phyloP scores from a whole-genome alignment of 2,329 filamentous ascomycete species.

The Chrysoporthe cubensis region DNA sequence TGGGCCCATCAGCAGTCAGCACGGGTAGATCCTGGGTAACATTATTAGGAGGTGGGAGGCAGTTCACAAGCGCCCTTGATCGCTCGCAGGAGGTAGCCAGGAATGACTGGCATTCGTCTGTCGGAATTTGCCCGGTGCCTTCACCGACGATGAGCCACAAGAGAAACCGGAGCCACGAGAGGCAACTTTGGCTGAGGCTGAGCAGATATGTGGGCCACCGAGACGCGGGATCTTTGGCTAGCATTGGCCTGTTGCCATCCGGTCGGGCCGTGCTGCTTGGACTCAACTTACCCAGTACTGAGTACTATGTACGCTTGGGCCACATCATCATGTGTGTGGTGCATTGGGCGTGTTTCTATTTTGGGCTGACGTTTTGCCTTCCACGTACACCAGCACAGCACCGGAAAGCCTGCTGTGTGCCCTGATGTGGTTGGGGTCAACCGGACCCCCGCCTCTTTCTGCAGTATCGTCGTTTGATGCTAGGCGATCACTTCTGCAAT shows the following conservation, averaged over 20 bases:
- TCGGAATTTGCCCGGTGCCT: background rate
- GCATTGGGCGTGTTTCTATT: slow-evolving; percentile 16
- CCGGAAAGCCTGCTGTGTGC: background rate
- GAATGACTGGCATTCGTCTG: background rate
- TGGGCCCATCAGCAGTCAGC: background rate
- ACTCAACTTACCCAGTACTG: background rate
- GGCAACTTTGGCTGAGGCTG: slow-evolving; percentile 2
- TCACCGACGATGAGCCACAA: background rate
- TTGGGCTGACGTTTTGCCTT: background rate
- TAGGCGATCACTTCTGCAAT: background rate
- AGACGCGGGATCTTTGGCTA: background rate
- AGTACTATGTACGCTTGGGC: background rate
- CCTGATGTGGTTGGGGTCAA: background rate
- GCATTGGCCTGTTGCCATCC: background rate
- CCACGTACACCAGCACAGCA: background rate
- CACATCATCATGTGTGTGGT: background rate
- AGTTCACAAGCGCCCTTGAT: background rate
- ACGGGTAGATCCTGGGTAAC: background rate
- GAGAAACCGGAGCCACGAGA: background rate
- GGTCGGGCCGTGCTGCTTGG: background rate
- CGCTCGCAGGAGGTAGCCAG: background rate
- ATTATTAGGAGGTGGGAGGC: background rate
- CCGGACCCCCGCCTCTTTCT: background rate
- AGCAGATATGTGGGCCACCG: background rate
- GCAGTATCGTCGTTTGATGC: background rate